Evolutionary conservation across 306 rosid genomes (phyloP).

Genomic region (Casuarina glauca): DNA sequence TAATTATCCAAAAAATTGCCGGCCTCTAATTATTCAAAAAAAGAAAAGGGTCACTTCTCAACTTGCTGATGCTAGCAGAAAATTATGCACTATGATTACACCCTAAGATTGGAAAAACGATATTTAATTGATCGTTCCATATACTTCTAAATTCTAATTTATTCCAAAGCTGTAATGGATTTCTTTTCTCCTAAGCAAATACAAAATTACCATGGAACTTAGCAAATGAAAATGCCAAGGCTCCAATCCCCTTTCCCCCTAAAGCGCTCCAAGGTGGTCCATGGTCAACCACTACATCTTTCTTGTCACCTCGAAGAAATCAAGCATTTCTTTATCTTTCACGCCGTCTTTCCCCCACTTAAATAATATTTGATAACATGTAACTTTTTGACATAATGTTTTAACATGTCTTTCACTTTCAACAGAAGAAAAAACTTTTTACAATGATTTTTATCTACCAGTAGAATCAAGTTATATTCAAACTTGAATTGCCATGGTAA

Average conservation of each 20-base stretch:
- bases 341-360: not conserved
- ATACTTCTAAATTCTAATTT: slow-evolving; percentile 4
- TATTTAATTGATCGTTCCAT: not conserved
- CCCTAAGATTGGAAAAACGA: not conserved
- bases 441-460: no score
- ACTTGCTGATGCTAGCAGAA: not conserved
- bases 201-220: not conserved
- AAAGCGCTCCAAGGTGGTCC: slow-evolving; percentile 11
- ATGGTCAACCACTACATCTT: not conserved
- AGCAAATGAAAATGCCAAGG: not conserved
- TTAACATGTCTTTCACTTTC: no score
- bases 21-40: no score
- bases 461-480: no score
- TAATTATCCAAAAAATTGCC: no score
- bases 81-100: not conserved
- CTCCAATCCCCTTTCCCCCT: not conserved
- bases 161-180: not conserved
- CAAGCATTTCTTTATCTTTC: no score
- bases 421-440: no score
- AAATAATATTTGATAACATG: no score
- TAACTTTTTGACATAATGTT: no score
- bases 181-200: no score
- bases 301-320: not conserved
- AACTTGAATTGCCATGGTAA: no score
- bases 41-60: no score